Base-by-base conservation (phyloP, 2,329 filamentous ascomycete species). In the Cadophora sp. region DNA sequence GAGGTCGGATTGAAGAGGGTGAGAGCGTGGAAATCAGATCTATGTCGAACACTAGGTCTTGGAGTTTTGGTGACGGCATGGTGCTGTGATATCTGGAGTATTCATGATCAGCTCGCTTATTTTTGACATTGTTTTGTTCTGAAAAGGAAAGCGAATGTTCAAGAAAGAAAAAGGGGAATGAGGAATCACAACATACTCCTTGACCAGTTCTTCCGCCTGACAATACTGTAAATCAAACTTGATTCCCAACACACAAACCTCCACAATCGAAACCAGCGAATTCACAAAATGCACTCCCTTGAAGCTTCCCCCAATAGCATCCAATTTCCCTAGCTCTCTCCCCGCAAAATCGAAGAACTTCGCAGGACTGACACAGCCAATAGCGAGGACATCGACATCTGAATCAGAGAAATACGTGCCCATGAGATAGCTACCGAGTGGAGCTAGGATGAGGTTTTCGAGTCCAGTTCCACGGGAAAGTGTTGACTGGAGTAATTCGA, bases 151-250 rank as follows among this genome's bases (percentile, higher is more conserved):
- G 37, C 8, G 7, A 8, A 16, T 6, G 37, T 3, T 3, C 31
- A n/a, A 34, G 31, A 12, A 12, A 12, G 7, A 43, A 43, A 3
- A 16, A 16, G 37, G 7, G 37, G 14, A 9, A 43, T 3, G 6
- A 43, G 37, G 14, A 43, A 43, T 8, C 37, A 43, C 0, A 26
- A 50, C 60, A 68, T 75, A 83, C 80, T 80, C 82, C 75, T 88
- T 83, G 2, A 86, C 82, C 53, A 91, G 79, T 34, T 80, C 79
- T 2, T 83, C 79, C 1, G 89, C 86, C 6, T 87, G 83, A 71
- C 88, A 91, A 75, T 92, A 92, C 69, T 91, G 89, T 60, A 92
- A 78, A 74, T 91, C 87, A 73, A 90, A 82, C 69, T 83, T 87
- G 72, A 91, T 80, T 11, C 82, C 85, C 4, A 79, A 76, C n/a